Base-by-base conservation (phyloP, 129 eudicot species). In the Heracleum sosnowskyi region DNA sequence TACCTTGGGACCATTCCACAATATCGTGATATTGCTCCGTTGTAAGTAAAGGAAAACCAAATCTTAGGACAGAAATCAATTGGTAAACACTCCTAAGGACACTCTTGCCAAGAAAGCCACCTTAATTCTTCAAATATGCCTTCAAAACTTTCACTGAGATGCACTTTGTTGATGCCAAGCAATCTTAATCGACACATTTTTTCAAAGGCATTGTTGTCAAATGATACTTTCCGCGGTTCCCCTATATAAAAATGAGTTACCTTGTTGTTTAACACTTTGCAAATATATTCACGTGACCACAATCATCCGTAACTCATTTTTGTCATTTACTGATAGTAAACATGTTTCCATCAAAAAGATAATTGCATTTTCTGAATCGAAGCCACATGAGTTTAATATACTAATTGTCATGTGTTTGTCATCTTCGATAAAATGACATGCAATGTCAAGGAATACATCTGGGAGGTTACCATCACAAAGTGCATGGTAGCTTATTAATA, bases 1-100 rank as follows among this genome's bases (percentile, higher is more conserved):
- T 26, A 64, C 81, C 81, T 78, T 78, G 15, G 39, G 20, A 31
- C 72, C 72, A 11, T 31, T 29, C 72, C 72, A 66, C 72, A 66
- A 12, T 66, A 15, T 66, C 20, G 12, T 66, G 20, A 66, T 0
- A 4, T 31, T 66, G 72, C 72, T 66, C 20, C 6, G 34, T 31
- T 31, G 72, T 31, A 66, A 15, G 3, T 66, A 22, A 0, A 66
- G 40, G 72, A 33, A 66, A 2, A 66, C 72, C 18, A 66, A 15
- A 2, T 66, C 8, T 31, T 29, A 2, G 72, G 40, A 12, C 1
- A 12, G 39, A 66, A 66, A 29, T 66, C 22, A 31, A 6, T 13
- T 31, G 72, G 72, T 66, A 66, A 66, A 31, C 22, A 11, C 22
- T 66, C 39, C 18, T 31, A 29, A 31, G 72, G 20, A 29, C 72